These are phyloP conservation scores for Penicillium odoratum DNA, from an alignment of 495 filamentous ascomycete genomes.

Conservation along the genomic window DNA sequence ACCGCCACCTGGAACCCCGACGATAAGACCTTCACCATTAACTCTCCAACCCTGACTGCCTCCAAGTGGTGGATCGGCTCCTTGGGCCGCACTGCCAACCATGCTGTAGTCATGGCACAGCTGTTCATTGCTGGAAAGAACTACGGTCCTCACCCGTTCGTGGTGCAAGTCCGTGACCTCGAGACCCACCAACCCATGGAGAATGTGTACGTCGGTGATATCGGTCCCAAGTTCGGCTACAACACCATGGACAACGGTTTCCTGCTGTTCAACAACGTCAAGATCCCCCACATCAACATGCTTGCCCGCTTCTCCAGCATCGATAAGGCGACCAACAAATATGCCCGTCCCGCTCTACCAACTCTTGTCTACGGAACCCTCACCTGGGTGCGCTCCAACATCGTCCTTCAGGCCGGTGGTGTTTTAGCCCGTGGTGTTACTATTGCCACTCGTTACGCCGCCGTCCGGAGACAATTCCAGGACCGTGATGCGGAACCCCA, in stretches of 20 bases:
- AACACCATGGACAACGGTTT: slow-evolving; percentile 78
- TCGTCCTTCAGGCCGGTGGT: slow-evolving; percentile 65
- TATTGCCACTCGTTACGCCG: slow-evolving; percentile 69
- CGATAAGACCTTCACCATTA: slow-evolving; percentile 68
- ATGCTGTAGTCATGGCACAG: slow-evolving; percentile 75
- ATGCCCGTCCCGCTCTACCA: slow-evolving; percentile 61
- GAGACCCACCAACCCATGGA: slow-evolving; percentile 69
- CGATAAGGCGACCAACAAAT: slow-evolving; percentile 60
- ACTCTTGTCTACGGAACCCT: slow-evolving; percentile 70
- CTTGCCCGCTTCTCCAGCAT: slow-evolving; percentile 63
- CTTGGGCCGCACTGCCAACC: slow-evolving; percentile 68
- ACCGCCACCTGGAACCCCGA: slow-evolving; percentile 68
- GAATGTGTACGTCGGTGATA: slow-evolving; percentile 69
- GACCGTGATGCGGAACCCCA: slow-evolving; percentile 60
- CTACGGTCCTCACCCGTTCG: slow-evolving; percentile 72
- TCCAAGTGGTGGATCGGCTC: slow-evolving; percentile 83
- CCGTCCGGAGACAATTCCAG: slow-evolving; percentile 69
- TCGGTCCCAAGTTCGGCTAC: slow-evolving; percentile 74
- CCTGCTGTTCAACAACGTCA: slow-evolving; percentile 68
- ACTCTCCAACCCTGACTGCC: slow-evolving; percentile 65
- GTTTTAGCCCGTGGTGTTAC: slow-evolving; percentile 73
- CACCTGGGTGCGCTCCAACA: slow-evolving; percentile 70
- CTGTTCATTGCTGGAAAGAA: slow-evolving; percentile 61
- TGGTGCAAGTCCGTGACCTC: slow-evolving; percentile 71
- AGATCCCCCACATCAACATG: slow-evolving; percentile 70